These are phyloP conservation scores for Trichocomaceae sp. DNA, from an alignment of 2,329 filamentous ascomycete genomes.

Conservation along the genomic window DNA sequence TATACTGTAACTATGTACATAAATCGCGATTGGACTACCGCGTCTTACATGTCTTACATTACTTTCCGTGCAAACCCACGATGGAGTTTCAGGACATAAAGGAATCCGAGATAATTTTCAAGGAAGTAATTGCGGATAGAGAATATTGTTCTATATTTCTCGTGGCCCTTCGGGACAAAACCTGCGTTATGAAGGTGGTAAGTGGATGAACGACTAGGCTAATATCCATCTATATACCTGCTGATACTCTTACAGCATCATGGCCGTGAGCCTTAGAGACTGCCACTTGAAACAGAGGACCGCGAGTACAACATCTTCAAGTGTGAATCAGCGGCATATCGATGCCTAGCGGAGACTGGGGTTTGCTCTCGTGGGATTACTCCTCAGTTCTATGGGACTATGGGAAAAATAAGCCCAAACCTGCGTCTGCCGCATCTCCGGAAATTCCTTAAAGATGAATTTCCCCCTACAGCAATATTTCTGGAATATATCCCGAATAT, in stretches of 20 bases:
- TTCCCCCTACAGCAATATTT: slow-evolving; percentile 15
- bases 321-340: neutral
- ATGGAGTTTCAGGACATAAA: too few relatives aligned
- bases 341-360: neutral
- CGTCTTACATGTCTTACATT: too few relatives aligned
- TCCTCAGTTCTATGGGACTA: neutral
- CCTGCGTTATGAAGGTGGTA: neutral
- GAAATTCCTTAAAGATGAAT: slow-evolving; percentile 14
- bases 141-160: neutral
- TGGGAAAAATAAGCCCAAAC: neutral
- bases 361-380: neutral
- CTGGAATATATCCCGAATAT: slow-evolving; percentile 16
- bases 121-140: neutral
- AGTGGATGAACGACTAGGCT: neutral
- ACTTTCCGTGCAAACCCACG: too few relatives aligned
- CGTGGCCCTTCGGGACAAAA: neutral
- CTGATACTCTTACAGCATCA: neutral
- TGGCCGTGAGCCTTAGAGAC: neutral
- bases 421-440: neutral
- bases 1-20: too few relatives aligned
- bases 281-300: neutral
- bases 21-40: too few relatives aligned
- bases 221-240: neutral
- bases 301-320: neutral
- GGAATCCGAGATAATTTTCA: neutral